phyloP scores from a whole-genome alignment of 169 alveolate species.

The Plasmodium fragile region DNA sequence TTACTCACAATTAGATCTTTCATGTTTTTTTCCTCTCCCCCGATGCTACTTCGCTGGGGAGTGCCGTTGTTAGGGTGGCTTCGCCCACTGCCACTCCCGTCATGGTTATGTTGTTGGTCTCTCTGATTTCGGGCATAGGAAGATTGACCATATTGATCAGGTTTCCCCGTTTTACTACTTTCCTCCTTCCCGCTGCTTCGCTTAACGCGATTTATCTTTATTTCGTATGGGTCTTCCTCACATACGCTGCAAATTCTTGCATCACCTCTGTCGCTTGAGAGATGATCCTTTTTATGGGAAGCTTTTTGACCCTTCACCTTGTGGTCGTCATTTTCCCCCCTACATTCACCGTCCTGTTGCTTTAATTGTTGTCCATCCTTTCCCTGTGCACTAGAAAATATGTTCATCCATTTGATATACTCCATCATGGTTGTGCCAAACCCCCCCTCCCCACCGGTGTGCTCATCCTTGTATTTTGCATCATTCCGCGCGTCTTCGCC shows the following conservation, averaged over 20 bases:
- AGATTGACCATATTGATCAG: neutral
- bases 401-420: conserved; percentile 11
- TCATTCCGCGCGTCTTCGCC: neutral
- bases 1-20: conserved; percentile 17
- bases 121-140: neutral
- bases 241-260: neutral
- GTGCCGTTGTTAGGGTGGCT: neutral
- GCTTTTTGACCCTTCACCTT: neutral
- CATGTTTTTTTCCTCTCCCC: conserved; percentile 22
- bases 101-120: neutral
- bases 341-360: neutral
- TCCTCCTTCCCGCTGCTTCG: neutral
- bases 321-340: neutral
- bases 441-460: neutral
- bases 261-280: neutral
- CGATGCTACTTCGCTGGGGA: neutral
- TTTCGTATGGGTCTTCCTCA: conserved; percentile 21
- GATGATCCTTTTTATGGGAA: neutral
- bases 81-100: neutral
- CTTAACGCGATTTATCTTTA: conserved; percentile 61
- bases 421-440: neutral
- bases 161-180: neutral
- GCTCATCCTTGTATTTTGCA: neutral
- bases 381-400: conserved; percentile 1
- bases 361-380: neutral